Evolutionary conservation across 768 basidiomycete species (phyloP).

Genomic region (Boletus rubroflammeus): DNA sequence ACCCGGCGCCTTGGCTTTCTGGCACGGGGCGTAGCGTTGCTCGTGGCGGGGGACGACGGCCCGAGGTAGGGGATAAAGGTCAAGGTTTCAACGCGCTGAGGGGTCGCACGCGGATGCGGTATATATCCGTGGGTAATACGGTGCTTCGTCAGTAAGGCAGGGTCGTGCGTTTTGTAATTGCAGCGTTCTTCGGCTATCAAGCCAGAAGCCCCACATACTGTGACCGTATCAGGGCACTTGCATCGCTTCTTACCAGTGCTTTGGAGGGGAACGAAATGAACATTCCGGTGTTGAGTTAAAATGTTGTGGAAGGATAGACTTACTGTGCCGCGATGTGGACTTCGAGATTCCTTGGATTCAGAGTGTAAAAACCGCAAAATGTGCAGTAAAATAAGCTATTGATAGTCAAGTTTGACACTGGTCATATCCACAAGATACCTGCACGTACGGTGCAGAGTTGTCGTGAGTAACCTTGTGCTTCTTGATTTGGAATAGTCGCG

Average conservation of each 20-base stretch:
- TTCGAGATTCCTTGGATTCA: background rate
- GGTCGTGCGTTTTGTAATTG: conserved; percentile 14
- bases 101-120: background rate
- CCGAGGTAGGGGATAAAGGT: background rate
- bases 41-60: background rate
- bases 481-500: conserved; percentile 1
- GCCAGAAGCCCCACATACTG: background rate
- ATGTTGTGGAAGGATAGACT: background rate
- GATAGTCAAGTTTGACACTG: background rate
- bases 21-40: background rate
- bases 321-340: conserved; percentile 12
- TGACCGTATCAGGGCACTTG: conserved; percentile 3
- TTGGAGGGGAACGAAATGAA: background rate
- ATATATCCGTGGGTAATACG: conserved; percentile 11
- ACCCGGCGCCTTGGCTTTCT: too few species aligned
- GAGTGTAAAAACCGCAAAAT: conserved; percentile 7
- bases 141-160: conserved; percentile 14
- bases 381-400: conserved; percentile 10
- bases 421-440: background rate
- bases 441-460: conserved; percentile 4
- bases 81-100: too few species aligned
- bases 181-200: background rate
- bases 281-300: background rate
- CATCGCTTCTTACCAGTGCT: conserved; percentile 15
- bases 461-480: conserved; percentile 12